A percentile compares a stretch with the other conserved stretches of the same genome.
These are phyloP conservation scores for Suillus tomentosus DNA, from an alignment of 768 basidiomycete genomes.

Conservation along the genomic window DNA sequence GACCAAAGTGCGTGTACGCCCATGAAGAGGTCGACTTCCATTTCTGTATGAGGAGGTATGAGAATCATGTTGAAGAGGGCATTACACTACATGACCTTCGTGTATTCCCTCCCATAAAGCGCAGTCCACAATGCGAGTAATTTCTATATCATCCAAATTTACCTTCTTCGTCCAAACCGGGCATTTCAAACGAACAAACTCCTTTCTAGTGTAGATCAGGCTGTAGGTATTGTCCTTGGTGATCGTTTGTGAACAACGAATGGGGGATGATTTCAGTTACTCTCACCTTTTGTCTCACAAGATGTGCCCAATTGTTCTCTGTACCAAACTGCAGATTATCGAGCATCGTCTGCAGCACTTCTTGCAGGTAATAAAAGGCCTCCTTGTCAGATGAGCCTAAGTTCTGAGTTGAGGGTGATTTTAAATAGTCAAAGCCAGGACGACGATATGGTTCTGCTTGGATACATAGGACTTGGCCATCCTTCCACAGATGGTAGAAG, in stretches of 20 bases:
- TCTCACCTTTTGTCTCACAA: slow-evolving; percentile 28
- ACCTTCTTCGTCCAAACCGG: slow-evolving; percentile 38
- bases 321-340: slow-evolving; percentile 32
- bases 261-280: not conserved
- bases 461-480: slow-evolving; percentile 30
- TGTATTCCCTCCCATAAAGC: slow-evolving; percentile 33
- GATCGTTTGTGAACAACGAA: not conserved
- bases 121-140: slow-evolving; percentile 27
- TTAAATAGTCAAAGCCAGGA: slow-evolving; percentile 6
- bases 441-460: slow-evolving; percentile 35
- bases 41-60: slow-evolving; percentile 18
- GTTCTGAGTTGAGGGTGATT: not conserved
- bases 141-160: slow-evolving; percentile 33
- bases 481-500: slow-evolving; percentile 33
- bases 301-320: slow-evolving; percentile 36
- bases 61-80: not conserved
- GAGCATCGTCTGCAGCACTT: slow-evolving; percentile 37
- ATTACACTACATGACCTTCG: slow-evolving; percentile 19
- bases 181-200: slow-evolving; percentile 19
- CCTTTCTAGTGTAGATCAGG: slow-evolving; percentile 30
- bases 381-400: slow-evolving; percentile 21
- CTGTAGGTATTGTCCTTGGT: slow-evolving; percentile 23
- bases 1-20: slow-evolving; percentile 30
- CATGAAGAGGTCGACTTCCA: slow-evolving; percentile 32
- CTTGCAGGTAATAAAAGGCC: slow-evolving; percentile 27